Base-by-base conservation (phyloP, 768 basidiomycete genomes). In the Termitomyces sp. region DNA sequence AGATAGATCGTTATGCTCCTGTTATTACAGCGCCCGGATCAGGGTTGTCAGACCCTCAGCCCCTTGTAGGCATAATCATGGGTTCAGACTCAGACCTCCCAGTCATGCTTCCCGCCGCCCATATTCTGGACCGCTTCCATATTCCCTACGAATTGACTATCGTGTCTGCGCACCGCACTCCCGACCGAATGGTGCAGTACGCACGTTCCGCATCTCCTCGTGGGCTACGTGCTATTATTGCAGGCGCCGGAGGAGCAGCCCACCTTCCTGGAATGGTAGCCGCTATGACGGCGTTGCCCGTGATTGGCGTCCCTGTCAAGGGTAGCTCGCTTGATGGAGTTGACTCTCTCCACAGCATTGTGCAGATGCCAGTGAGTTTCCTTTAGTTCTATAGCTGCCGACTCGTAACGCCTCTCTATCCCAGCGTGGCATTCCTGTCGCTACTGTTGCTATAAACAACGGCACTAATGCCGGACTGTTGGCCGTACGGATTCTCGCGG, bases 181-280 rank as follows among this genome's bases (percentile, higher is more conserved):
- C 95, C 0, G 88, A 90, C 59, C 75, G 96, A 2, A 78, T 98
- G 68, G 83, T 90, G 23, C 80, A 86, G 60, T 98, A 95, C 63
- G 89, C 97, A 2, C 79, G 86, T 48, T 80, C 82, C 9, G 95
- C 95, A 0, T 78, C 81, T 1, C 70, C 79, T 18, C 77, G 89
- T 5, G 91, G 90, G 2, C 64, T 91, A 44, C 75, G 89, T 49
- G 83, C 82, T 4, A 85, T 99, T 71, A 88, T 99, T 46, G 96
- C 96, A 2, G 96, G 96, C 6, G 97, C 97, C 6, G 97, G 97
- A n/a, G 97, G 97, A 0, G 96, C 97, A 1, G 97, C 96, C 5
- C 97, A 99, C 75, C 75, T 99, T 1, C 97, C 97, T 0, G 97
- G 97, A 0, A 99, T 99, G 97, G 93, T 98, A 1, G 97, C 96